Evolutionary conservation across 768 basidiomycete species (phyloP), one percentile per base, ranked within the genome.

Genomic region (Clathrus columnatus): DNA sequence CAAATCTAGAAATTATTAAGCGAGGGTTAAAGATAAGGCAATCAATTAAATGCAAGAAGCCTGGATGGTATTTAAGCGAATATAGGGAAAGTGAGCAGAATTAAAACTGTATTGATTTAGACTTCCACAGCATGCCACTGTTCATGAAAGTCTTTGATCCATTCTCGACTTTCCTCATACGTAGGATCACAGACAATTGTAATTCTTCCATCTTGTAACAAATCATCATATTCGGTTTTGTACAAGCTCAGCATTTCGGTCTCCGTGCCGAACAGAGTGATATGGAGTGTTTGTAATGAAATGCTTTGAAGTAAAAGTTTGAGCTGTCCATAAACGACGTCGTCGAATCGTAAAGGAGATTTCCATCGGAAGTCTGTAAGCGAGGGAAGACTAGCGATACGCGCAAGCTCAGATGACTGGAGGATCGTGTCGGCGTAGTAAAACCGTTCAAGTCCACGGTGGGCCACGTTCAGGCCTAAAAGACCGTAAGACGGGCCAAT

Each of bases 311-410:
- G 28, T 18, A 54, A 43, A 7, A 48, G 45, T 26, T 54, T 54
- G 24, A 54, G 44, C 28, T 54, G 53, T 14, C 6, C 29, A 29
- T 54, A 54, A 43, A 54, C 53, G 6, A 30, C 28, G 45, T 54
- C 45, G 32, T 54, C 53, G 53, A 54, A 54, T 44, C 53, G 53
- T 10, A 54, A 26, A 14, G 53, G 53, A 14, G 53, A 54, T n/a
- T 46, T 28, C 53, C 53, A 54, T n/a, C 42, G 41, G 20, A 54
- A 46, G 8, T 48, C 44, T 16, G 45, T 48, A 46, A 54, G 45
- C 10, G 53, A 27, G 10, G 53, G 53, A 20, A 54, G 45, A 10
- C n/a, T n/a, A 7, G 53, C 43, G 2, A 54, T 23, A 27, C 53
- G 53, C 14, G 24, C 24, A 10, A 54, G 44, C 43, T 54, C 53